Percentiles rank a stretch among this genome's conserved stretches.
Conservation (phyloP, 2,329 filamentous ascomycete species). For the Colletotrichum sublineola region DNA sequence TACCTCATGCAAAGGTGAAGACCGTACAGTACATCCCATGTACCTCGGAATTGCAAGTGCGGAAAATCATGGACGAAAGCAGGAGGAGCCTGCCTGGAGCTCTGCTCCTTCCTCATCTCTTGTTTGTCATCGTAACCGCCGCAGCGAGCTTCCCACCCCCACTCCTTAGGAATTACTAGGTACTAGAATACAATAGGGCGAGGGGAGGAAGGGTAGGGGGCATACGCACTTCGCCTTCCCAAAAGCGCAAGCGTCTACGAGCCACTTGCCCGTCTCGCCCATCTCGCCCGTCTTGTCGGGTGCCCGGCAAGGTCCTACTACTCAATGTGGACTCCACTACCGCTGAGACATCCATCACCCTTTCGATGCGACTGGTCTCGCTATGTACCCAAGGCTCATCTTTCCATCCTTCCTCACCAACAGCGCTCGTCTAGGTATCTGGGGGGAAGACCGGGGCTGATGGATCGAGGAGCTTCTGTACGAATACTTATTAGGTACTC, state of each 20-base stretch:
- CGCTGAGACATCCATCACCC: conserved; percentile 7
- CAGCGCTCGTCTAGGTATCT: background rate
- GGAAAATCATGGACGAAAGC: background rate
- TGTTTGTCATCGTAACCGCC: background rate
- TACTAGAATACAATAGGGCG: background rate
- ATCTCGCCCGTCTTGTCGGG: conserved; percentile 7
- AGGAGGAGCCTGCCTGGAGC: background rate
- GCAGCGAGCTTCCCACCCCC: background rate
- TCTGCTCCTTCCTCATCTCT: background rate
- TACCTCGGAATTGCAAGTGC: background rate
- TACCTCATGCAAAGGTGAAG: too few species aligned
- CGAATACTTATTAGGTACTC: conserved; percentile 17
- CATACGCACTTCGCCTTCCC: conserved; percentile 25
- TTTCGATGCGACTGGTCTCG: conserved; percentile 27
- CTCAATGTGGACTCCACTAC: conserved; percentile 29
- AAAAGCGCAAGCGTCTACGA: conserved; percentile 34
- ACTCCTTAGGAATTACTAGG: background rate
- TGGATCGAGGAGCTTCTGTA: background rate
- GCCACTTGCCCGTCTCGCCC: conserved; percentile 32
- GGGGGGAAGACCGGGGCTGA: background rate
- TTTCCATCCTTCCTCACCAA: conserved; percentile 7
- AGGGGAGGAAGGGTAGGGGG: background rate
- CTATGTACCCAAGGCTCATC: conserved; percentile 19
- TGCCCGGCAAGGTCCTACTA: conserved; percentile 30
- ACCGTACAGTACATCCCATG: background rate